A percentile compares a stretch with the other conserved stretches of the same genome.
phyloP scores from a whole-genome alignment of 768 basidiomycete species.

The Pulveroboletus frians region DNA sequence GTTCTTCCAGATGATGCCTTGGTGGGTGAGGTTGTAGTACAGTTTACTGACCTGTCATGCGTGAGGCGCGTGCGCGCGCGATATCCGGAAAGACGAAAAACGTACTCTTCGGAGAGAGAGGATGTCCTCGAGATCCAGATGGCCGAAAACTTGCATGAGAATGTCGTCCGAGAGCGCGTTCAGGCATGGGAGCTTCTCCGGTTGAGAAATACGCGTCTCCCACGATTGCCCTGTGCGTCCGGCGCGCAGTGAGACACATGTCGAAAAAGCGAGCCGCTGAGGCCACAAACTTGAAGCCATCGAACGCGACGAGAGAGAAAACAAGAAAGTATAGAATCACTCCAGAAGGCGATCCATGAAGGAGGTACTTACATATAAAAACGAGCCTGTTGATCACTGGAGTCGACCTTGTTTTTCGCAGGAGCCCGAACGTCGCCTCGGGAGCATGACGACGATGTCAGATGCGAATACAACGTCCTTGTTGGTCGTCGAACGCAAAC shows the following conservation, averaged over 20 bases:
- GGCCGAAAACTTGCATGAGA: constrained; percentile 34
- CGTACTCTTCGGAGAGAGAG: constrained; percentile 34
- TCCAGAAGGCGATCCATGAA: neutral
- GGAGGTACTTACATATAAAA: constrained; percentile 19
- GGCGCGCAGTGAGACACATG: constrained; percentile 13
- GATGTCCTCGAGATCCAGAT: constrained; percentile 36
- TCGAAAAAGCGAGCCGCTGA: constrained; percentile 15
- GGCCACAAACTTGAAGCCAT: constrained; percentile 26
- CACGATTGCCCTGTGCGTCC: constrained; percentile 19
- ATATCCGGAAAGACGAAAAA: neutral
- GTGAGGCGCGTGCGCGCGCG: neutral
- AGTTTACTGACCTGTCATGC: constrained; percentile 47
- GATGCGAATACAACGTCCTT: constrained; percentile 19
- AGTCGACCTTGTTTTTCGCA: constrained; percentile 21
- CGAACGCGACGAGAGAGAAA: constrained; percentile 3
- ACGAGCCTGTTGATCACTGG: constrained; percentile 13
- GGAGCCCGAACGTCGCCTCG: constrained; percentile 10
- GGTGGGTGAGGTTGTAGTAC: constrained; percentile 60
- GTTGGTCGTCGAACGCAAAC: constrained; percentile 12
- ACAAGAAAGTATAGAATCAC: constrained; percentile 1
- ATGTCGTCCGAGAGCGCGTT: constrained; percentile 35
- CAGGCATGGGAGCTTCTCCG: constrained; percentile 25
- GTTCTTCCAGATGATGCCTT: constrained; percentile 65
- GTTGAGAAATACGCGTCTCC: constrained; percentile 22
- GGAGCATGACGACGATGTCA: constrained; percentile 21